Evolutionary conservation across 2,329 filamentous ascomycete genomes (phyloP).

Genomic region (Curvularia sp.): DNA sequence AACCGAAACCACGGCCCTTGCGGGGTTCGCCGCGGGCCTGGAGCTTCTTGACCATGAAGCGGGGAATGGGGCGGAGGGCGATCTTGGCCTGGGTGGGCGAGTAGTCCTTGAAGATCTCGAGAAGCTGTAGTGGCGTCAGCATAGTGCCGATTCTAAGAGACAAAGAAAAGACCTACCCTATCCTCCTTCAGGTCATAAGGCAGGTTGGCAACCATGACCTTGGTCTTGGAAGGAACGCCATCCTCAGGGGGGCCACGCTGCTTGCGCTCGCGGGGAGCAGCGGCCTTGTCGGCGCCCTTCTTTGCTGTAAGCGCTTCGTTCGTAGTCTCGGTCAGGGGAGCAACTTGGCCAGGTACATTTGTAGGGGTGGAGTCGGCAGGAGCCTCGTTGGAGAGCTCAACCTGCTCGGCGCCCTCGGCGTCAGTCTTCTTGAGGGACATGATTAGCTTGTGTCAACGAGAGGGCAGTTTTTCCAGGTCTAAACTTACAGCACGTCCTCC

Average conservation of each 20-base stretch:
- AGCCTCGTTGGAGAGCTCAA: conserved; percentile 58
- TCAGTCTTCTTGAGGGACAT: conserved; percentile 53
- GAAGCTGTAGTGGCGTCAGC: conserved; percentile 68
- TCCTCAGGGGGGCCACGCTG: conserved; percentile 97
- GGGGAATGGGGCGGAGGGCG: conserved; percentile 94
- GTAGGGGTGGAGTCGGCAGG: conserved; percentile 52
- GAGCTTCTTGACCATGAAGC: conserved; percentile 99
- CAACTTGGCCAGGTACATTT: conserved; percentile 60
- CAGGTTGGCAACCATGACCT: conserved; percentile 99
- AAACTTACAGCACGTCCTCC: conserved; percentile 72
- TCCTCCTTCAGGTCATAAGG: conserved; percentile 98
- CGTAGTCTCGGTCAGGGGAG: conserved; percentile 59
- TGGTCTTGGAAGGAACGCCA: conserved; percentile 97
- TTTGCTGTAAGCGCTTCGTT: conserved; percentile 64
- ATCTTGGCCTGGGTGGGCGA: conserved; percentile 96
- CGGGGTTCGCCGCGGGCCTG: conserved; percentile 96
- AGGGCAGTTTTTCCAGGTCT: neutral
- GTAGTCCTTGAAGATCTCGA: conserved; percentile 95
- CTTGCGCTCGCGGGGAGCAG: conserved; percentile 64
- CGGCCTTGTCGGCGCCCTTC: conserved; percentile 57
- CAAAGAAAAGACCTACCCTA: conserved; percentile 67
- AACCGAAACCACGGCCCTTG: conserved; percentile 99
- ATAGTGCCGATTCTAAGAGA: neutral
- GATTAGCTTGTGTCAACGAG: conserved; percentile 15
- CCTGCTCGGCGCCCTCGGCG: conserved; percentile 51